Evolutionary conservation across 345 rosid genomes (phyloP).

Genomic region (Barbarea vulgaris): DNA sequence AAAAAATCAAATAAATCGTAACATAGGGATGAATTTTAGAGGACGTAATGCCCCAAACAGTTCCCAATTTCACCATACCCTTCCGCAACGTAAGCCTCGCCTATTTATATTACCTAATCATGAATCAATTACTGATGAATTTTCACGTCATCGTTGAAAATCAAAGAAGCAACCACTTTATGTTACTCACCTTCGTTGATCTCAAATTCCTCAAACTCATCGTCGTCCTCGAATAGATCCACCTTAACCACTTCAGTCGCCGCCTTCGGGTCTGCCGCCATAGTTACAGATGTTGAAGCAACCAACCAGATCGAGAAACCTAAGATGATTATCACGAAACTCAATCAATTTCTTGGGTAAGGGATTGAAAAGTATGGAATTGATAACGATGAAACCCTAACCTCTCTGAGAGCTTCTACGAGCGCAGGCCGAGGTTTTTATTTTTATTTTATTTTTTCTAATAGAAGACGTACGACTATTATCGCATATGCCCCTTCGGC

Average conservation of each 20-base stretch:
- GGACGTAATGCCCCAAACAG: background rate
- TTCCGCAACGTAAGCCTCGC: background rate
- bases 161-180: background rate
- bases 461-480: too few species aligned
- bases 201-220: background rate
- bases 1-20: background rate
- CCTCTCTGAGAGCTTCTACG: background rate
- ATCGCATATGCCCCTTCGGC: too few species aligned
- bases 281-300: conserved; percentile 17
- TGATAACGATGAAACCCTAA: background rate
- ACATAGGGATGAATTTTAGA: background rate
- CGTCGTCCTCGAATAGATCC: conserved; percentile 85
- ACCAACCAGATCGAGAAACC: background rate
- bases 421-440: background rate
- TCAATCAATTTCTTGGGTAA: background rate
- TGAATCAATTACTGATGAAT: background rate
- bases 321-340: background rate
- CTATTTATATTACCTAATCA: background rate
- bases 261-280: conserved; percentile 49
- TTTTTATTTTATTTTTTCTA: too few species aligned
- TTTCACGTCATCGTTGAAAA: background rate
- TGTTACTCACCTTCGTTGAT: background rate
- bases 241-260: conserved; percentile 60
- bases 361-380: background rate
- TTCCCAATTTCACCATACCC: background rate